These are phyloP conservation scores for Pyrenochaeta sp. DNA, from an alignment of 2,329 filamentous ascomycete species.

Conservation along the genomic window DNA sequence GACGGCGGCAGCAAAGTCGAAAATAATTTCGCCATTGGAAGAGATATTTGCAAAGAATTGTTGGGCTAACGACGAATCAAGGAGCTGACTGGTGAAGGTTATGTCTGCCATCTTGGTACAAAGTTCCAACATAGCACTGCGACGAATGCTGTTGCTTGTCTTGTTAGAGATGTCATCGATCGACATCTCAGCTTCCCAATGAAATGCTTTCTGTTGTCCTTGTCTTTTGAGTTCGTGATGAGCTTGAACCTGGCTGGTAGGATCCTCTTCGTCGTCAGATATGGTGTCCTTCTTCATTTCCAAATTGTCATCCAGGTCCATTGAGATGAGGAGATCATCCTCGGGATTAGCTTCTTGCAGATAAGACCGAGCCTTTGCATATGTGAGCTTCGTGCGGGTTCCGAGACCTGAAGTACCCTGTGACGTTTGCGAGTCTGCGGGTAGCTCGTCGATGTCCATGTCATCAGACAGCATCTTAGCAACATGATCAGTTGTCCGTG, in stretches of 20 bases:
- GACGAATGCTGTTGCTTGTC: conserved; percentile 52
- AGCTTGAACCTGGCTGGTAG: conserved; percentile 58
- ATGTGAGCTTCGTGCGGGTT: conserved; percentile 61
- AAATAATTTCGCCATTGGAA: conserved; percentile 53
- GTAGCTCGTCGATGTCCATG: conserved; percentile 31
- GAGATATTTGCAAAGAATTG: conserved; percentile 71
- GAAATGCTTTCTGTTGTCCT: conserved; percentile 65
- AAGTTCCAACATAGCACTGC: conserved; percentile 65
- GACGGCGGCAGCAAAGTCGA: conserved; percentile 69
- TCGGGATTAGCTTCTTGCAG: conserved; percentile 62
- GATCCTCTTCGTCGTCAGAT: conserved; percentile 56
- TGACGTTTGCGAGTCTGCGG: conserved; percentile 38
- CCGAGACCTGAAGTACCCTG: conserved; percentile 27
- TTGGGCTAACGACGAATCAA: conserved; percentile 76
- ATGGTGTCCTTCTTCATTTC: conserved; percentile 24
- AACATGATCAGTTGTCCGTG: background rate
- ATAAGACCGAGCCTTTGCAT: conserved; percentile 67
- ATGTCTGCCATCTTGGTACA: conserved; percentile 64
- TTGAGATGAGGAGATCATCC: conserved; percentile 47
- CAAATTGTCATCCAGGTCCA: conserved; percentile 40
- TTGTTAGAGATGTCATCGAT: conserved; percentile 66
- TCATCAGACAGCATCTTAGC: conserved; percentile 11
- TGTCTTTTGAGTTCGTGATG: conserved; percentile 69
- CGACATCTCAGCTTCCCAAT: conserved; percentile 63
- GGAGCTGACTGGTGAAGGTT: conserved; percentile 73